phyloP scores from a whole-genome alignment of 2,329 filamentous ascomycete species.

The Microcyclosporella mali region DNA sequence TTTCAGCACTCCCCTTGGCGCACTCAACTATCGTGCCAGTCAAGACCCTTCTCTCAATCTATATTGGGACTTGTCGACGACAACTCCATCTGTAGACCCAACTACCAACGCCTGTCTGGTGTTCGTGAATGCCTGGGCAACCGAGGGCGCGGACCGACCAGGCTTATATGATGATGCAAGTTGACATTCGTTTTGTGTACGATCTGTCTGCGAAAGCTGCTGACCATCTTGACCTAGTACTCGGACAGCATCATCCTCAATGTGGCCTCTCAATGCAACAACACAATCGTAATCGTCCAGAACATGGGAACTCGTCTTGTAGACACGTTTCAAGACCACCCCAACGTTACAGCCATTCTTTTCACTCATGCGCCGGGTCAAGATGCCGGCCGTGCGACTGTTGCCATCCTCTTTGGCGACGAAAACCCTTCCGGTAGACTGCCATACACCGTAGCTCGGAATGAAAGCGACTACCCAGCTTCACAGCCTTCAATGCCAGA shows the following conservation, averaged over 20 bases:
- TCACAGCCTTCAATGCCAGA: no score
- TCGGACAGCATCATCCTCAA: no score
- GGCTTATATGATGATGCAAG: slow-evolving; percentile 21
- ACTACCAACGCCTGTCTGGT: slow-evolving; percentile 27
- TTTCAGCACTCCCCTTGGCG: slow-evolving; percentile 7
- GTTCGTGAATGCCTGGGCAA: slow-evolving; percentile 27
- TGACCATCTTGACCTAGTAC: slow-evolving; percentile 71
- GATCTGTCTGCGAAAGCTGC: slow-evolving; percentile 63
- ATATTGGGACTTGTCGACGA: no score
- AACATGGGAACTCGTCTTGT: slow-evolving; percentile 32
- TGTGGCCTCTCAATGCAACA: slow-evolving; percentile 38
- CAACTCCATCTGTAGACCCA: no score
- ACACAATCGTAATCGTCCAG: slow-evolving; percentile 47
- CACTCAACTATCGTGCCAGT: slow-evolving; percentile 6
- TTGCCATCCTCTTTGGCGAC: slow-evolving; percentile 24
- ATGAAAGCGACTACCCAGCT: slow-evolving; percentile 24
- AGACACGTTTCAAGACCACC: slow-evolving; percentile 23
- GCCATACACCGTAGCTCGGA: slow-evolving; percentile 26
- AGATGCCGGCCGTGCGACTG: slow-evolving; percentile 20
- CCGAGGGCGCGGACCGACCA: slow-evolving; percentile 25
- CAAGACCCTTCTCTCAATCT: no score
- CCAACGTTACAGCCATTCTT: slow-evolving; percentile 27
- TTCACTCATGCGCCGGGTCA: slow-evolving; percentile 26
- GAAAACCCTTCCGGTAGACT: slow-evolving; percentile 24
- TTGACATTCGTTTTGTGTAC: no score